phyloP scores from a whole-genome alignment of 257 asterid genomes.

The Nicotiana tabacum region DNA sequence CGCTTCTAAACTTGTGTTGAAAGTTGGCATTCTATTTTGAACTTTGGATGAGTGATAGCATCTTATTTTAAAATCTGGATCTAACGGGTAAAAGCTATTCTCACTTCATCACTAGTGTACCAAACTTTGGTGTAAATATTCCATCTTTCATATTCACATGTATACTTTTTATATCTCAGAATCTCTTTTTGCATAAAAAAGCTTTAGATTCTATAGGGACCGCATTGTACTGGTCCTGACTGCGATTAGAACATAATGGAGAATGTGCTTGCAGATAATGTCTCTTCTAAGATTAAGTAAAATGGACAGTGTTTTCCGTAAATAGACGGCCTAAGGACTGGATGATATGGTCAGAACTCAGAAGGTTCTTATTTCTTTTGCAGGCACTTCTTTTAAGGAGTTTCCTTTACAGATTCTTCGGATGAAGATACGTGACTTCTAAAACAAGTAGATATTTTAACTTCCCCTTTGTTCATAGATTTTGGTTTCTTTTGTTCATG shows the following conservation, averaged over 20 bases:
- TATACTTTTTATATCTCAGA: background rate
- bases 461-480: no score
- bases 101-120: background rate
- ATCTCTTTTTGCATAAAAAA: background rate
- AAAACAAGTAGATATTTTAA: background rate
- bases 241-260: background rate
- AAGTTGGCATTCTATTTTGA: background rate
- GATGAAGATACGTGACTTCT: background rate
- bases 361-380: background rate
- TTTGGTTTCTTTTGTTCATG: no score
- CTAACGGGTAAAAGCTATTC: background rate
- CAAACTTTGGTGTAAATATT: background rate
- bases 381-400: background rate
- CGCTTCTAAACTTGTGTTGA: background rate
- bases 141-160: background rate
- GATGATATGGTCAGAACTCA: background rate
- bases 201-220: background rate
- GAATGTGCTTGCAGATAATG: background rate
- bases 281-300: background rate
- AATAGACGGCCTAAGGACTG: background rate
- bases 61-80: background rate
- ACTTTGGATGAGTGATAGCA: background rate
- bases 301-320: background rate
- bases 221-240: background rate
- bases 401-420: background rate